Conservation (phyloP, 208 protist genomes). For the Trypanosoma congolense region DNA sequence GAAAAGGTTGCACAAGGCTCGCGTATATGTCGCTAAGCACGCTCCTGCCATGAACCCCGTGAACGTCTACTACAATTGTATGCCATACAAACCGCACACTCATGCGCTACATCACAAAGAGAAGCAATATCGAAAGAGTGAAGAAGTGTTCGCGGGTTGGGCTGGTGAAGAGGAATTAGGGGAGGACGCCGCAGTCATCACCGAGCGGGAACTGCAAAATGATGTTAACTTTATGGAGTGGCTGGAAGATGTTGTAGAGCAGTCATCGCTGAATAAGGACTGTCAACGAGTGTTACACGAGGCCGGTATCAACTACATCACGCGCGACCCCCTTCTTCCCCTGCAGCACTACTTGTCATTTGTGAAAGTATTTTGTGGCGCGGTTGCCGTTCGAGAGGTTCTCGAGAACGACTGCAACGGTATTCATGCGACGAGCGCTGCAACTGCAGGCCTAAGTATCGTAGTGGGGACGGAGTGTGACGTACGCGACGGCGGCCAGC, state of each 20-base stretch:
- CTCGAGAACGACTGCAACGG: slow-evolving; percentile 18
- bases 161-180: slow-evolving; percentile 41
- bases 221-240: slow-evolving; percentile 41
- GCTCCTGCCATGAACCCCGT: slow-evolving; percentile 51
- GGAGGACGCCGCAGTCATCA: slow-evolving; percentile 52
- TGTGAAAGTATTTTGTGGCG: slow-evolving; percentile 51
- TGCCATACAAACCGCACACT: slow-evolving; percentile 38
- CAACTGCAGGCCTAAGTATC: slow-evolving; percentile 51
- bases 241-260: slow-evolving; percentile 76
- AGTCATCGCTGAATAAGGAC: slow-evolving; percentile 65
- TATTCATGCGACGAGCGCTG: slow-evolving; percentile 16
- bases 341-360: slow-evolving; percentile 76
- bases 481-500: slow-evolving; percentile 67
- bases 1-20: slow-evolving; percentile 43
- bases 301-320: slow-evolving; percentile 69
- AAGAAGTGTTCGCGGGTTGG: slow-evolving; percentile 41
- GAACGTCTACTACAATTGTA: slow-evolving; percentile 75
- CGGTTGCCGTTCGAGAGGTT: slow-evolving; percentile 49
- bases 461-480: slow-evolving; percentile 65
- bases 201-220: slow-evolving; percentile 35
- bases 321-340: slow-evolving; percentile 56
- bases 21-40: slow-evolving; percentile 61
- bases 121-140: slow-evolving; percentile 9
- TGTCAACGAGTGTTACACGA: slow-evolving; percentile 32
- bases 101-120: slow-evolving; percentile 12